Evolutionary conservation across 441 rosid genomes (phyloP), one percentile per base, ranked within the genome.

Genomic region (Euphorbia schlechtendalii): DNA sequence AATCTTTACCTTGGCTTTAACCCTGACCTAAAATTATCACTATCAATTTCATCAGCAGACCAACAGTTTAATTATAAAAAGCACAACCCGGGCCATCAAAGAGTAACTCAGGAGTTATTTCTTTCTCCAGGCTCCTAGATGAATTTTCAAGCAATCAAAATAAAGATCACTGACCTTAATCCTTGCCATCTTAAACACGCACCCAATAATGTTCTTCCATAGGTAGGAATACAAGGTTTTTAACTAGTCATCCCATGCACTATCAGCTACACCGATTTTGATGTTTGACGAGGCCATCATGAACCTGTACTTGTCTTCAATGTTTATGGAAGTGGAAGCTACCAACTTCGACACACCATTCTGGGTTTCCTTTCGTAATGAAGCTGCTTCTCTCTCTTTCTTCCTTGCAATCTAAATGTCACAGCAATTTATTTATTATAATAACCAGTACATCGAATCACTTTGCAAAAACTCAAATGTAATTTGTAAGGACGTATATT

Each of bases 331-430:
- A 8, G 67, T 25, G 56, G 72, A 25, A 40, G 74, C 81, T 24
- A 21, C 61, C 59, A 69, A 55, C 63, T 66, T 74, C 17, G 74
- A 71, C 61, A 56, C 25, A 13, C 64, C 71, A 61, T 62, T 69
- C 65, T 65, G 73, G 46, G 72, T 72, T 66, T 68, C 81, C 52
- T 72, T 74, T 14, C 63, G 70, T 28, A 56, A 66, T 40, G 72
- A 70, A 9, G 78, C 78, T 18, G 78, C 78, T 61, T 78, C 78
- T 67, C 69, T 72, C 61, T 78, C 81, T 69, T 78, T 78, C 74
- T 68, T 72, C 32, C 78, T 66, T 17, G 81, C 78, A 74, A 61
- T 67, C 81, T 78, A 36, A 69, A 48, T 53, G 11, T 25, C 24
- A 59, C 51, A 0, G 36, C 53, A 21, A 51, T 12, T 10, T 48